phyloP scores from a whole-genome alignment of 352 stramenopile species.

The Phytophthora pistaciae region DNA sequence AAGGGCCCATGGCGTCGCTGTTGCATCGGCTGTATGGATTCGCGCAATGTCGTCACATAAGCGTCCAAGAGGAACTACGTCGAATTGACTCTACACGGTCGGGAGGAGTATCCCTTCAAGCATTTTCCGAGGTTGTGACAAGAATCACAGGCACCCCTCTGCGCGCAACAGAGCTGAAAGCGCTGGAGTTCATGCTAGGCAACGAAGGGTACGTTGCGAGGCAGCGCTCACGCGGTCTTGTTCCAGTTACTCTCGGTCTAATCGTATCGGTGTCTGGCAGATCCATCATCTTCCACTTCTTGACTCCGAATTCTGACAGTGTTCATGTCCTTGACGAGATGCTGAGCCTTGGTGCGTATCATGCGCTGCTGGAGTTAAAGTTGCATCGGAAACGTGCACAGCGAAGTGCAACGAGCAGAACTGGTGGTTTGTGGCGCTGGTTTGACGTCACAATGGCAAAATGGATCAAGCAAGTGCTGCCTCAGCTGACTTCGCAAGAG shows the following conservation, averaged over 20 bases:
- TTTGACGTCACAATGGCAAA: conserved; percentile 46
- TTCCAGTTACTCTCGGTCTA: background rate
- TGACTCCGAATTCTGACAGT: conserved; percentile 44
- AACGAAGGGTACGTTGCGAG: conserved; percentile 31
- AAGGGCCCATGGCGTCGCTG: conserved; percentile 48
- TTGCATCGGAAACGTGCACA: conserved; percentile 32
- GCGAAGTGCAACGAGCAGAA: conserved; percentile 25
- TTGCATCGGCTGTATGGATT: conserved; percentile 48
- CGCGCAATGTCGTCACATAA: conserved; percentile 27
- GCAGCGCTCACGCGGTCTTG: background rate
- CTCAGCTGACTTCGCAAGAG: background rate
- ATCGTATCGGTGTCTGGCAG: conserved; percentile 19
- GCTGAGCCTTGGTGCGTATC: conserved; percentile 27
- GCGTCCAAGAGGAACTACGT: conserved; percentile 36
- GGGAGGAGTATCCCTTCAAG: conserved; percentile 25
- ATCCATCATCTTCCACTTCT: conserved; percentile 33
- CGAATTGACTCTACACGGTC: conserved; percentile 23
- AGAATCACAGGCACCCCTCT: conserved; percentile 30
- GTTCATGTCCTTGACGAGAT: conserved; percentile 33
- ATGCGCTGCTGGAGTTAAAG: conserved; percentile 39
- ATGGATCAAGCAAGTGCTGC: conserved; percentile 37
- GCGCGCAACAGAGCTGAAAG: conserved; percentile 27
- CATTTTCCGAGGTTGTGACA: conserved; percentile 24
- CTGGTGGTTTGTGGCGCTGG: conserved; percentile 49
- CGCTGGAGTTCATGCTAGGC: conserved; percentile 32